phyloP scores from a whole-genome alignment of 805 yeast species.

The Kluyveromyces lactis region DNA sequence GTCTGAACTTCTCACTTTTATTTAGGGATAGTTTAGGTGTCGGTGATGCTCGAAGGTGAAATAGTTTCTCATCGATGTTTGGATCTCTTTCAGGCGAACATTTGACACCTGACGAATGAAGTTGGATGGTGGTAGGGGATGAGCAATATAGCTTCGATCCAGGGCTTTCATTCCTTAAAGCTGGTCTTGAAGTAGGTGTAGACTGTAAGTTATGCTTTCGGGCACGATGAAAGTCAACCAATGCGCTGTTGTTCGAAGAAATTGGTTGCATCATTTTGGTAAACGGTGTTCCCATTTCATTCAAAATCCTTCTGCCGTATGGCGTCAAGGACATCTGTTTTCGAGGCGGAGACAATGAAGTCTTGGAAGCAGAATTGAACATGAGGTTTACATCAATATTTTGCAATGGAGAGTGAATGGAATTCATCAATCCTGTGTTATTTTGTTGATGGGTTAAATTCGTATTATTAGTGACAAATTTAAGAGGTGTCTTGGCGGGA shows the following conservation, averaged over 20 bases:
- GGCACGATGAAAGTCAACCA: slow-evolving; percentile 27
- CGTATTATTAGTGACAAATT: slow-evolving; percentile 18
- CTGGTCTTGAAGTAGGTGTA: slow-evolving; percentile 1
- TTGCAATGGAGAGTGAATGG: slow-evolving; percentile 20
- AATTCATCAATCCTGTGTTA: not conserved
- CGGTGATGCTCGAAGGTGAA: slow-evolving; percentile 23
- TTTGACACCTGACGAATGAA: slow-evolving; percentile 27
- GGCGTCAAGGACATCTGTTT: slow-evolving; percentile 25
- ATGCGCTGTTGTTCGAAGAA: slow-evolving; percentile 25
- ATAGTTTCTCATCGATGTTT: slow-evolving; percentile 17
- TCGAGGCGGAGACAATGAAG: slow-evolving; percentile 25
- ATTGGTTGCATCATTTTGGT: slow-evolving; percentile 12
- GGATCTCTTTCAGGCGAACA: slow-evolving; percentile 13
- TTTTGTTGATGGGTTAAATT: not conserved
- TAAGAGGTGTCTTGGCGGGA: slow-evolving; percentile 29
- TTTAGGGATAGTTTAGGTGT: slow-evolving; percentile 20
- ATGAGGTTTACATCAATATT: slow-evolving; percentile 27
- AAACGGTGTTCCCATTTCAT: slow-evolving; percentile 27
- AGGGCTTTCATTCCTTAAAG: slow-evolving; percentile 7
- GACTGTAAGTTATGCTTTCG: slow-evolving; percentile 17
- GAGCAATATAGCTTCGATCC: slow-evolving; percentile 22
- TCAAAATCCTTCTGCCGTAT: slow-evolving; percentile 25
- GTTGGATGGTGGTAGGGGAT: slow-evolving; percentile 30
- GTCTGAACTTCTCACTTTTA: not conserved
- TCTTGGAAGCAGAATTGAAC: slow-evolving; percentile 21